Percentiles rank a stretch among this genome's conserved stretches.
These are phyloP conservation scores for Mallotus nudiflorus DNA, from an alignment of 345 rosid genomes.

Conservation along the genomic window DNA sequence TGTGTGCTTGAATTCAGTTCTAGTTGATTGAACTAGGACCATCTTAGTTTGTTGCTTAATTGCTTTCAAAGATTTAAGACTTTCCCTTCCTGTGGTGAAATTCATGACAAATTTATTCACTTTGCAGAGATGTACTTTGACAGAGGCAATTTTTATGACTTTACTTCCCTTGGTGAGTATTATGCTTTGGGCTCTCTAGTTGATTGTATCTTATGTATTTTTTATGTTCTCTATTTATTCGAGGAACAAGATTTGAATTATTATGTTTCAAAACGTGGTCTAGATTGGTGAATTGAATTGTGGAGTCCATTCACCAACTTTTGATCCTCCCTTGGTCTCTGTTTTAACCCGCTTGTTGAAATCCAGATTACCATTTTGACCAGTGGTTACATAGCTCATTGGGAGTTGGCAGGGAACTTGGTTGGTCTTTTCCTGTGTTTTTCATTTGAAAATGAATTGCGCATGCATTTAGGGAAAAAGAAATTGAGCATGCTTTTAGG, in stretches of 20 bases:
- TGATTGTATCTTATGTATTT: neutral
- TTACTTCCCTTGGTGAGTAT: constrained; percentile 96
- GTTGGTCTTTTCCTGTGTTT: neutral
- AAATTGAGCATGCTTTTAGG: neutral
- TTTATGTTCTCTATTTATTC: neutral
- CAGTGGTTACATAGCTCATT: neutral
- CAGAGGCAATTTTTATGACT: constrained; percentile 93
- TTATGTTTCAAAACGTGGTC: neutral
- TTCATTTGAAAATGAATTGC: neutral
- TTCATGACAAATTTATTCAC: constrained; percentile 13
- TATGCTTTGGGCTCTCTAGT: neutral
- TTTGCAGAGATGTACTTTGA: constrained; percentile 91
- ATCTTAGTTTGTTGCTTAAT: neutral
- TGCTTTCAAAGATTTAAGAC: constrained; percentile 13
- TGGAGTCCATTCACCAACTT: neutral
- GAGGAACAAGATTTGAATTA: constrained; percentile 3
- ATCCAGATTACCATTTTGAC: neutral
- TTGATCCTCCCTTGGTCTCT: neutral
- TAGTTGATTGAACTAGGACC: neutral
- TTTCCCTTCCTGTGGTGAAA: constrained; percentile 9
- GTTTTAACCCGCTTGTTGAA: neutral
- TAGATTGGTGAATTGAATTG: neutral
- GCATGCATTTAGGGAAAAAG: neutral
- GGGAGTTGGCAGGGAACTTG: neutral
- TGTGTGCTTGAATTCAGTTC: neutral